phyloP scores from a whole-genome alignment of 345 rosid genomes.

The Salix exigua region DNA sequence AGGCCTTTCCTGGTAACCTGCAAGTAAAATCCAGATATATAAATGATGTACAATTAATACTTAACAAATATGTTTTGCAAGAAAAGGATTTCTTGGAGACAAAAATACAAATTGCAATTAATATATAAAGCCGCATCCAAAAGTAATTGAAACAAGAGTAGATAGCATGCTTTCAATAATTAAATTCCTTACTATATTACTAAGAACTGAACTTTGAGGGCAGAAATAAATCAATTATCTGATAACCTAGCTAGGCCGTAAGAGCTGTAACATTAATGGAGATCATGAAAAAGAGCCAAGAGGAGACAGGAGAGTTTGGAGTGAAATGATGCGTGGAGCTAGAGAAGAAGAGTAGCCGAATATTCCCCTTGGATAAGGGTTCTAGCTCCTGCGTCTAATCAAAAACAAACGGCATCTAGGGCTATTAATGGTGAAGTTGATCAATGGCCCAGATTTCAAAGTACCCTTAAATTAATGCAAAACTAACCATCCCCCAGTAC shows the following conservation, averaged over 20 bases:
- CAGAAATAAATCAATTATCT: neutral
- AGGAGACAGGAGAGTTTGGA: neutral
- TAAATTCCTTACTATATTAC: neutral
- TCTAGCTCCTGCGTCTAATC: neutral
- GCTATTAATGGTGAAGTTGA: neutral
- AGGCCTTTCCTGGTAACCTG: conserved; percentile 96
- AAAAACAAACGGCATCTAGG: neutral
- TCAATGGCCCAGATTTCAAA: neutral
- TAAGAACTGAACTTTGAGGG: neutral
- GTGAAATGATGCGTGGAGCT: neutral
- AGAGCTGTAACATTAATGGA: neutral
- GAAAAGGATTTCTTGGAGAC: neutral
- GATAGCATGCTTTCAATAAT: neutral
- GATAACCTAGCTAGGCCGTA: neutral
- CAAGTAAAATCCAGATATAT: neutral
- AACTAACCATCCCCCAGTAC: neutral
- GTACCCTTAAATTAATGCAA: neutral
- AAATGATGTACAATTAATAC: neutral
- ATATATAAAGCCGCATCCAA: too few relatives aligned
- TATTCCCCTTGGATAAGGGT: neutral
- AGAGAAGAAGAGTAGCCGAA: neutral
- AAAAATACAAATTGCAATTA: neutral
- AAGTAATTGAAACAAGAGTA: neutral
- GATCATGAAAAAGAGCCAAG: neutral
- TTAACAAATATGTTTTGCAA: neutral